Percentiles rank a stretch among this genome's conserved stretches.
These are phyloP conservation scores for Aspergillus steynii DNA, from an alignment of 495 filamentous ascomycete genomes.

Conservation along the genomic window DNA sequence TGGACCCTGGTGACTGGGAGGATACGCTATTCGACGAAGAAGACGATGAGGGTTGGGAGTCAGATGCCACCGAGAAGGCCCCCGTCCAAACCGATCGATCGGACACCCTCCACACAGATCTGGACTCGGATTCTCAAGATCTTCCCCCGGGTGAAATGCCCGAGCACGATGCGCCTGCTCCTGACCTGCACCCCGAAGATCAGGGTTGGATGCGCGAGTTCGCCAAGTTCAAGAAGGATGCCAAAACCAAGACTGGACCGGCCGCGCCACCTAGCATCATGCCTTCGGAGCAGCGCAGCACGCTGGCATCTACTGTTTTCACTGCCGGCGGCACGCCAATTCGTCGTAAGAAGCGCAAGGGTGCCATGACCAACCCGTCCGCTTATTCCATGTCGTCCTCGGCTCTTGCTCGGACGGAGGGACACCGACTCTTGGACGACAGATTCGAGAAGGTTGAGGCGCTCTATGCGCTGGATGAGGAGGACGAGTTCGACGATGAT, in stretches of 20 bases:
- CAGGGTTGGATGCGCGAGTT: conserved; percentile 88
- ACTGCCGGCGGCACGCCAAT: conserved; percentile 70
- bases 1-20: conserved; percentile 69
- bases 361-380: conserved; percentile 84
- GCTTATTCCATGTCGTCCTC: conserved; percentile 97
- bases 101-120: conserved; percentile 32
- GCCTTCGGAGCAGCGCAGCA: conserved; percentile 55
- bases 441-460: conserved; percentile 91
- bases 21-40: conserved; percentile 60
- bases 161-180: conserved; percentile 39
- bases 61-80: conserved; percentile 83
- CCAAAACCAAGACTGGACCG: conserved; percentile 46
- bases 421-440: conserved; percentile 79
- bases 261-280: conserved; percentile 39
- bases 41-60: conserved; percentile 84
- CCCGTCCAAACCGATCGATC: conserved; percentile 32
- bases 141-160: conserved; percentile 45
- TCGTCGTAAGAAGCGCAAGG: conserved; percentile 85
- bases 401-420: conserved; percentile 82
- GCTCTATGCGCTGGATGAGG: conserved; percentile 74
- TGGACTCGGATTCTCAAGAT: conserved; percentile 16
- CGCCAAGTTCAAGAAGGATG: conserved; percentile 80
- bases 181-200: conserved; percentile 49
- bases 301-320: conserved; percentile 69
- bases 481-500: conserved; percentile 59